A percentile compares a stretch with the other conserved stretches of the same genome.
Evolutionary conservation across 2,329 filamentous ascomycete genomes (phyloP).

Genomic region (Plenodomus biglobosus): DNA sequence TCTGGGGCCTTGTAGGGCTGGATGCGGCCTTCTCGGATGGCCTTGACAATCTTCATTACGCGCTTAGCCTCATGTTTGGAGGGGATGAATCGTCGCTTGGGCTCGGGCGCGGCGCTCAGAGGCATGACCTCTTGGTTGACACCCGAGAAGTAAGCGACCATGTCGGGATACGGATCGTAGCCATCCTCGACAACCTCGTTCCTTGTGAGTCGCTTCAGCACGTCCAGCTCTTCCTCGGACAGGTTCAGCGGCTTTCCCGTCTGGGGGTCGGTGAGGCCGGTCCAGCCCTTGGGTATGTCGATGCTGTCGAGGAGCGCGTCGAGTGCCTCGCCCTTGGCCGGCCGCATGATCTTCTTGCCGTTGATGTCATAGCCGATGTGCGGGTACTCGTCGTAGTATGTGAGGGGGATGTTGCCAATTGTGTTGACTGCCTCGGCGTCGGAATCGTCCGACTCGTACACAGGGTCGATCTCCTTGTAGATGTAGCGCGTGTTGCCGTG

Average conservation of each 20-base stretch:
- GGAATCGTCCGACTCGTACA: constrained; percentile 94
- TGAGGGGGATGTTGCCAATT: constrained; percentile 89
- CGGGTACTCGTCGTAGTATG: constrained; percentile 96
- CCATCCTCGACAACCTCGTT: constrained; percentile 85
- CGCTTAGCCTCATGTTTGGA: constrained; percentile 97
- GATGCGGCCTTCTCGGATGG: constrained; percentile 91
- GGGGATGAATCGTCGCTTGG: constrained; percentile 91
- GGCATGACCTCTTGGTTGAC: constrained; percentile 86
- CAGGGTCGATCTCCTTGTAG: constrained; percentile 89
- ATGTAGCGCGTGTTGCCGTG: constrained; percentile 89
- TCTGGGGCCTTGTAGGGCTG: constrained; percentile 83
- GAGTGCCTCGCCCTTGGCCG: constrained; percentile 87
- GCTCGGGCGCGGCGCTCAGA: constrained; percentile 88
- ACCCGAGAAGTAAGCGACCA: constrained; percentile 90
- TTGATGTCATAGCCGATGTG: constrained; percentile 99
- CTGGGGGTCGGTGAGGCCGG: constrained; percentile 86
- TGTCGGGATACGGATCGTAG: constrained; percentile 91
- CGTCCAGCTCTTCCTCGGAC: constrained; percentile 82
- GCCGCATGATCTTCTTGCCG: constrained; percentile 95
- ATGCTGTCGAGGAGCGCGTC: constrained; percentile 95
- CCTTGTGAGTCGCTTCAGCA: constrained; percentile 83
- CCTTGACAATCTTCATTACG: constrained; percentile 94
- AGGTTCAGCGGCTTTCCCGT: constrained; percentile 92
- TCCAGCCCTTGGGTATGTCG: constrained; percentile 96
- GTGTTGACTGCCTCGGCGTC: constrained; percentile 83